Evolutionary conservation across 2,329 filamentous ascomycete genomes (phyloP), one percentile per base, ranked within the genome.

Genomic region (Hypomyces rosellus): DNA sequence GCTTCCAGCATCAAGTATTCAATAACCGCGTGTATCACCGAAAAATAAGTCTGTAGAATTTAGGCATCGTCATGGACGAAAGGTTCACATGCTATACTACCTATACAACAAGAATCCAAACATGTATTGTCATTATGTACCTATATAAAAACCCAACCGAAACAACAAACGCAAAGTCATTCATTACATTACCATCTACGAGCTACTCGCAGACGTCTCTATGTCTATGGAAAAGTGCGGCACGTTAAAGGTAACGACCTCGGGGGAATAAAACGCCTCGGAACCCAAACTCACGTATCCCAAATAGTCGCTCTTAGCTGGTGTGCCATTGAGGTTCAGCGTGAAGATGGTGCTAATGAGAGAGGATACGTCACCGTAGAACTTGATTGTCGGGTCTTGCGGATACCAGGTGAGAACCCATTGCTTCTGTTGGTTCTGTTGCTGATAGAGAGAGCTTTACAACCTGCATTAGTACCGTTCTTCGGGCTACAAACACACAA

Each of bases 271-370:
- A 61, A 74, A 75, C 0, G 75, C 68, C 59, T 81, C 77, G 13
- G 73, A 72, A 18, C 77, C 77, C 54, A 80, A 74, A 42, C 68
- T 68, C 56, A 79, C 64, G 54, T 77, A 75, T 16, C 76, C 77
- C 15, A 81, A 60, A 58, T 77, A 79, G 57, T 76, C 71, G 1
- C 61, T 37, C 5, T 60, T 52, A 0, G 60, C 64, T 9, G 74
- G 74, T 54, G 67, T 74, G 34, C 62, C 53, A 11, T 60, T 48
- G 4, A 65, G 61, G 22, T 62, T 57, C 48, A 69, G 52, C 5
- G 56, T 56, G 30, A 72, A 60, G 3, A 75, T 67, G 46, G 68
- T 63, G 3, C 67, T 65, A 36, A 80, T 54, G 4, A 81, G 65
- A 0, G 71, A 70, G 11, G 62, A 61, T 11, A 81, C 61, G 54